Evolutionary conservation across 2,329 filamentous ascomycete species (phyloP), one percentile per base, ranked within the genome.

Genomic region (Cladophialophora exuberans): DNA sequence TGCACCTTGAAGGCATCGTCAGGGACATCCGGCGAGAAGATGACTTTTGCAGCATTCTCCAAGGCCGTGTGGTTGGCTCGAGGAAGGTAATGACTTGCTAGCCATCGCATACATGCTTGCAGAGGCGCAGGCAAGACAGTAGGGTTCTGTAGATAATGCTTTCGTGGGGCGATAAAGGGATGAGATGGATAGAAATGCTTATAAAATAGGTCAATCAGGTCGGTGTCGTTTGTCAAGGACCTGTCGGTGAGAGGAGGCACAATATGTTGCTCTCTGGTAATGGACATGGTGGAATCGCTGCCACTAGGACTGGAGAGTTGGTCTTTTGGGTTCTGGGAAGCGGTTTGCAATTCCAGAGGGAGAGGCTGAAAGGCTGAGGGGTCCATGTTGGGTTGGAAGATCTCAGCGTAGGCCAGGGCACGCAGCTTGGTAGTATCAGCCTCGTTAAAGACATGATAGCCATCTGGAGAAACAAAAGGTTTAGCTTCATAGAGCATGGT

Each of bases 191-290:
- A 76, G 65, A 83, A 83, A 64, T 78, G 75, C 41, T 74, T 74
- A 61, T 83, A 85, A 67, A 77, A 85, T 31, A 81, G 73, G 64
- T 79, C 74, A 42, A 79, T 69, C n/a, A 82, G 64, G 46, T 75
- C 66, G 51, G 71, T 69, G 3, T 60, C 36, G 22, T 48, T 47
- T 23, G 30, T 35, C 30, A 47, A 45, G 31, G 26, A 41, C 26
- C 28, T 43, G 25, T 28, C 43, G 17, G 25, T n/a, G 10, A 60
- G 13, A 11, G 43, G 17, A 23, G 39, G 31, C 18, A 48, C 18
- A n/a, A n/a, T n/a, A n/a, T n/a, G 30, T 25, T 39, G 58, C 59
- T 65, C n/a, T 56, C 54, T 18, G 22, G 51, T 31, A 15, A 60
- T 49, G 6, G 58, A 56, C 50, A 57, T 47, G 20, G 58, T 45